Conservation (phyloP, 331 rosid species). For the Erythrophleum ivorense region DNA sequence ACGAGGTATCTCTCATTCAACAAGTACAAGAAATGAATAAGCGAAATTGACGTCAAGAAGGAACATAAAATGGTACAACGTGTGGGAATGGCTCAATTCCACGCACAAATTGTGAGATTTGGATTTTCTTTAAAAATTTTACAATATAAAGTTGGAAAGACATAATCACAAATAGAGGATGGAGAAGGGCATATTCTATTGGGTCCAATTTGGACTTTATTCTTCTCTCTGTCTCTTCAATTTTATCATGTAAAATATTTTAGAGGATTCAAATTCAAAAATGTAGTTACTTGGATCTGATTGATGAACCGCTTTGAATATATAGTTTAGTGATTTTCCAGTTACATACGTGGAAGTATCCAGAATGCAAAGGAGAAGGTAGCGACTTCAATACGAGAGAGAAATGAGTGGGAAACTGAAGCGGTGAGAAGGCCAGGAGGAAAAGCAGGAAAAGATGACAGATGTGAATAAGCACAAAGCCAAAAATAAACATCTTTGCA, state of each 20-base stretch:
- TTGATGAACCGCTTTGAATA: not conserved
- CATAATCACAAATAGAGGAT: not conserved
- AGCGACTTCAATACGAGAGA: slow-evolving; percentile 46
- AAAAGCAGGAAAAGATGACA: slow-evolving; percentile 46
- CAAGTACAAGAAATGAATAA: not conserved
- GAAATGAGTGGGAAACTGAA: slow-evolving; percentile 42
- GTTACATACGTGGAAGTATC: not conserved
- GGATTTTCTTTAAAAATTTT: not conserved
- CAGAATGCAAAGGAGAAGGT: slow-evolving; percentile 14
- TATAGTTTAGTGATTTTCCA: not conserved
- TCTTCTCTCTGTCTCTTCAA: not conserved
- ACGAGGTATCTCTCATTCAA: slow-evolving; percentile 8
- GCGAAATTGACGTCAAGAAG: not conserved
- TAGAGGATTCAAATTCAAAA: not conserved
- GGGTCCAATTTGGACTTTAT: not conserved
- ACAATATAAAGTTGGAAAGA: not conserved
- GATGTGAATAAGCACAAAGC: slow-evolving; percentile 36
- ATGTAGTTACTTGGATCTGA: not conserved
- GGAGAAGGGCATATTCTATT: not conserved
- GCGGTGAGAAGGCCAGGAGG: slow-evolving; percentile 40
- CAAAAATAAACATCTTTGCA: slow-evolving; percentile 28
- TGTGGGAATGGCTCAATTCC: not conserved
- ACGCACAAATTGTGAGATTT: slow-evolving; percentile 2
- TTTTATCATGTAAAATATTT: not conserved
- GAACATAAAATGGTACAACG: not conserved